A percentile compares a stretch with the other conserved stretches of the same genome.
Evolutionary conservation across 345 rosid genomes (phyloP).

Genomic region (Eutrema japonicum): DNA sequence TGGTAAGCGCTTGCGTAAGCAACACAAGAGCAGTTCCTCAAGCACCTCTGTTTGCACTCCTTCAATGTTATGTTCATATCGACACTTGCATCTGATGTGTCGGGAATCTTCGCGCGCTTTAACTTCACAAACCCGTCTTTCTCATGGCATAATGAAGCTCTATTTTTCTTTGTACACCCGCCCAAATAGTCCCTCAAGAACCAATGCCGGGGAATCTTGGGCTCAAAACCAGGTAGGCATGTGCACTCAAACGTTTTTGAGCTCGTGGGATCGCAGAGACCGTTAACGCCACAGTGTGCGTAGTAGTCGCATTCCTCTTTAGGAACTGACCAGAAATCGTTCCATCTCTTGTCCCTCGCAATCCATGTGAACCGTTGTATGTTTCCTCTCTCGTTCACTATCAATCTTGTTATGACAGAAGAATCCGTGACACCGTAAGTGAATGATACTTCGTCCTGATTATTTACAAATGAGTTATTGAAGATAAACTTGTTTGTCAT

Average conservation of each 20-base stretch:
- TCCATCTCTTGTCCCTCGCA: constrained; percentile 48
- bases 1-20: constrained; percentile 57
- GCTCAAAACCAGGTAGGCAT: constrained; percentile 72
- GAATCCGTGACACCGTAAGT: constrained; percentile 42
- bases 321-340: constrained; percentile 49
- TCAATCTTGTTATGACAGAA: constrained; percentile 52
- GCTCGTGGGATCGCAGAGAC: constrained; percentile 48
- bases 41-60: constrained; percentile 50
- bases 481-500: constrained; percentile 49
- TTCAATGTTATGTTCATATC: constrained; percentile 49
- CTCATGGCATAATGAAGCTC: constrained; percentile 26
- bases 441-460: constrained; percentile 44
- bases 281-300: constrained; percentile 57
- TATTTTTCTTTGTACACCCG: constrained; percentile 56
- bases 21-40: constrained; percentile 56
- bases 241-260: constrained; percentile 48
- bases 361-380: constrained; percentile 59
- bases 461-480: constrained; percentile 39
- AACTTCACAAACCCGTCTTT: constrained; percentile 65
- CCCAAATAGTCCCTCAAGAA: constrained; percentile 52
- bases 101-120: constrained; percentile 53
- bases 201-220: constrained; percentile 55
- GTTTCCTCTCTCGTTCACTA: constrained; percentile 55
- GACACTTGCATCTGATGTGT: constrained; percentile 44
- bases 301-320: constrained; percentile 66